Conservation (phyloP, 2,329 filamentous ascomycete species). For the Orbilia blumenaviensis region DNA sequence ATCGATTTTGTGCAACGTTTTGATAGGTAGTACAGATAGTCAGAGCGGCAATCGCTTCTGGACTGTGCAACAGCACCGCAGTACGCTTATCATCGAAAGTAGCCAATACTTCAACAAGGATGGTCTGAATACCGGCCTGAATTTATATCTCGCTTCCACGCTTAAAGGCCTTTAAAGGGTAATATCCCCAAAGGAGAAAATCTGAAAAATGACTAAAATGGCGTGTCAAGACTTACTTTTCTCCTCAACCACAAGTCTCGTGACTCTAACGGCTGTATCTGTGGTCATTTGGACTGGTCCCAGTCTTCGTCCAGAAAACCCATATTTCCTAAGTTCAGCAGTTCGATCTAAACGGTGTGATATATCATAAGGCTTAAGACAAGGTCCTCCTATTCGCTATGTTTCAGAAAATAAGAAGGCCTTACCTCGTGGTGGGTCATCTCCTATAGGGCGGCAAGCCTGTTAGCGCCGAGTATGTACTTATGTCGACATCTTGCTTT, state of each 20-base stretch:
- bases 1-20: too few relatives aligned
- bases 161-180: too few relatives aligned
- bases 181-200: neutral
- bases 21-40: too few relatives aligned
- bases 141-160: too few relatives aligned
- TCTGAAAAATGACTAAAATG: neutral
- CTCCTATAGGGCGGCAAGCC: slow-evolving; percentile 67
- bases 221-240: slow-evolving; percentile 70
- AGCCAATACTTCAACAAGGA: too few relatives aligned
- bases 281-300: slow-evolving; percentile 98
- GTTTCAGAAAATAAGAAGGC: slow-evolving; percentile 46
- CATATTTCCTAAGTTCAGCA: slow-evolving; percentile 92
- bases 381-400: slow-evolving; percentile 26
- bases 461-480: too few relatives aligned
- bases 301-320: slow-evolving; percentile 84
- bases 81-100: too few relatives aligned
- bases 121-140: too few relatives aligned
- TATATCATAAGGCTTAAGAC: slow-evolving; percentile 10
- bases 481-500: too few relatives aligned
- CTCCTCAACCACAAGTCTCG: slow-evolving; percentile 84
- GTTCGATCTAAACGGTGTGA: slow-evolving; percentile 86
- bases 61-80: too few relatives aligned
- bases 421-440: slow-evolving; percentile 90
- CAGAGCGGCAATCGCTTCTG: too few relatives aligned
- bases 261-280: slow-evolving; percentile 94